A percentile compares a stretch with the other conserved stretches of the same genome.
phyloP scores from a whole-genome alignment of 768 basidiomycete species.

The Nidularia pulvinata region DNA sequence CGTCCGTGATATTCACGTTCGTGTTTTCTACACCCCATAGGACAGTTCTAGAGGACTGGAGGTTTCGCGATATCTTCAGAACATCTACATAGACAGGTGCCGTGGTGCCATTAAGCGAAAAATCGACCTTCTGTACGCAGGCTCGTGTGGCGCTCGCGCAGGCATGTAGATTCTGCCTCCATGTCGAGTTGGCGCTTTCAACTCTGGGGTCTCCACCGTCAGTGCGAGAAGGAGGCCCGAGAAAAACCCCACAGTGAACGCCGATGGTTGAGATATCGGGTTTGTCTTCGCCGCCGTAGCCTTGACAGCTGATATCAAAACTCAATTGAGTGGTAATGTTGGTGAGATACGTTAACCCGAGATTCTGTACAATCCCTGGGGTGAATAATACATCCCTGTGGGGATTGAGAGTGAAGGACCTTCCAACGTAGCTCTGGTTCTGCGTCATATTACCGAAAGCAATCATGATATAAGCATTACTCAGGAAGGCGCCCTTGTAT shows the following conservation, averaged over 20 bases:
- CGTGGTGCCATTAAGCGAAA: neutral
- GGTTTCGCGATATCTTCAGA: neutral
- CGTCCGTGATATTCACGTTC: neutral
- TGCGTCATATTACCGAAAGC: slow-evolving; percentile 9
- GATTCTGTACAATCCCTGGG: neutral
- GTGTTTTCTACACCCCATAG: neutral
- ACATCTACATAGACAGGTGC: neutral
- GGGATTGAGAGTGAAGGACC: slow-evolving; percentile 1
- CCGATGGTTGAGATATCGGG: slow-evolving; percentile 16
- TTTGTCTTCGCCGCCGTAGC: slow-evolving; percentile 11
- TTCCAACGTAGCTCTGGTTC: slow-evolving; percentile 8
- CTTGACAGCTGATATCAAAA: slow-evolving; percentile 5
- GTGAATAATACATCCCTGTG: neutral
- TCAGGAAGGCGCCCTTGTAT: slow-evolving; percentile 15
- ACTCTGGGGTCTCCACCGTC: slow-evolving; percentile 13
- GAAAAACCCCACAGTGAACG: slow-evolving; percentile 13
- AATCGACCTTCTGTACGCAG: neutral
- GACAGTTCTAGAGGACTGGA: neutral
- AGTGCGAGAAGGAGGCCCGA: slow-evolving; percentile 12
- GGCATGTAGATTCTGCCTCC: slow-evolving; percentile 10
- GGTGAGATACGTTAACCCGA: neutral
- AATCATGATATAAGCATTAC: slow-evolving; percentile 11
- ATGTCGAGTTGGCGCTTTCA: slow-evolving; percentile 11
- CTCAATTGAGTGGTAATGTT: neutral
- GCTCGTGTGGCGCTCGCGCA: slow-evolving; percentile 13